Evolutionary conservation across 768 basidiomycete species (phyloP).

Genomic region (Solioccasus polychromus): DNA sequence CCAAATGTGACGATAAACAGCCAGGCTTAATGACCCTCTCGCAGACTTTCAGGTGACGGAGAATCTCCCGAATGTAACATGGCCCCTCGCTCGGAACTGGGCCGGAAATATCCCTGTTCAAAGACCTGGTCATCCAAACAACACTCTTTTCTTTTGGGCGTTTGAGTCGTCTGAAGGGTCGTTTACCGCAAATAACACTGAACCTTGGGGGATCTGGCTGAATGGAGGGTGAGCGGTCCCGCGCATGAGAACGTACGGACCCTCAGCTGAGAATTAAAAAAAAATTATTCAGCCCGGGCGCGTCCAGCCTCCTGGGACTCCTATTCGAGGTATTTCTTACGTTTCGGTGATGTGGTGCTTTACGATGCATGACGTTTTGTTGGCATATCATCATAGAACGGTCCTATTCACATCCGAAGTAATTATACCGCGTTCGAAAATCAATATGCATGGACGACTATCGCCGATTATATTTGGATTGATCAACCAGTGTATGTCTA

Average conservation of each 20-base stretch:
- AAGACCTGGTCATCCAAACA: conserved; percentile 55
- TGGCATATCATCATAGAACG: conserved; percentile 45
- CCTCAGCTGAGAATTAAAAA: no score
- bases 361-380: no score
- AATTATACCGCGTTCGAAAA: conserved; percentile 50
- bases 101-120: conserved; percentile 65
- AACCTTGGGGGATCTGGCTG: conserved; percentile 73
- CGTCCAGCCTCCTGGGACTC: conserved; percentile 61
- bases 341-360: no score
- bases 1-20: background rate
- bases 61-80: conserved; percentile 56
- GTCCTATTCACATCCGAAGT: conserved; percentile 55
- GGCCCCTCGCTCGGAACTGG: conserved; percentile 46
- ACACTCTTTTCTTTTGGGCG: conserved; percentile 66
- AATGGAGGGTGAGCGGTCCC: conserved; percentile 55
- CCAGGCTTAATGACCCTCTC: background rate
- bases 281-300: conserved; percentile 53
- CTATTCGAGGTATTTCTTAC: conserved; percentile 55
- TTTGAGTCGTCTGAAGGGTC: conserved; percentile 57
- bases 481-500: conserved; percentile 61
- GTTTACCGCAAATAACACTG: conserved; percentile 39
- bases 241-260: background rate
- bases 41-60: conserved; percentile 59
- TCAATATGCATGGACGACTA: conserved; percentile 51
- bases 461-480: conserved; percentile 61